Percentiles rank a stretch among this genome's conserved stretches.
Conservation (phyloP, 768 basidiomycete species). For the Chalciporus sphaerocephalus region DNA sequence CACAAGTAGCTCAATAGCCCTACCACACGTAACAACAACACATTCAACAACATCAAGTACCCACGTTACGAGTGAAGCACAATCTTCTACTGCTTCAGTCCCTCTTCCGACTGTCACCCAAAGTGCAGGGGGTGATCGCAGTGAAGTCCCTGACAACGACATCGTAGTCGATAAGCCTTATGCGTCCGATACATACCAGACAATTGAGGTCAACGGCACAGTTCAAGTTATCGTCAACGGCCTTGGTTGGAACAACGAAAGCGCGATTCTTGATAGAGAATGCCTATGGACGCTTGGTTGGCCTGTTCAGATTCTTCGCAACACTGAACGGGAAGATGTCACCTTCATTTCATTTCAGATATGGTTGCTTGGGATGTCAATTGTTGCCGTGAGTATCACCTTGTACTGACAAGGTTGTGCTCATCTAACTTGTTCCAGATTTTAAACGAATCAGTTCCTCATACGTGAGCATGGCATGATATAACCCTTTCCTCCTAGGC, state of each 20-base stretch:
- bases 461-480: constrained; percentile 38
- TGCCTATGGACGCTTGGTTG: constrained; percentile 66
- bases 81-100: neutral
- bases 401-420: constrained; percentile 19
- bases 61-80: neutral
- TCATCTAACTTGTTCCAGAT: constrained; percentile 18
- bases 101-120: neutral
- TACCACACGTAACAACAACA: neutral
- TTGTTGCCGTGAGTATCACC: constrained; percentile 47
- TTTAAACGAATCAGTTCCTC: constrained; percentile 77
- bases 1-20: neutral
- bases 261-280: constrained; percentile 37
- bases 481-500: neutral
- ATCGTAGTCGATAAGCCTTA: constrained; percentile 2
- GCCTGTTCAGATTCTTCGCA: constrained; percentile 58
- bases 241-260: constrained; percentile 31
- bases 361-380: constrained; percentile 76
- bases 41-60: neutral
- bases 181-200: constrained; percentile 20
- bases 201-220: constrained; percentile 24
- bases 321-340: constrained; percentile 75
- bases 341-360: constrained; percentile 75
- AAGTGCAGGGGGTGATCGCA: neutral
- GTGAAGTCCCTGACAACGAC: neutral
- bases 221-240: constrained; percentile 32